Percentiles rank a stretch among this genome's conserved stretches.
These are phyloP conservation scores for Diutina sp. DNA, from an alignment of 1,139 yeast species.

Conservation along the genomic window DNA sequence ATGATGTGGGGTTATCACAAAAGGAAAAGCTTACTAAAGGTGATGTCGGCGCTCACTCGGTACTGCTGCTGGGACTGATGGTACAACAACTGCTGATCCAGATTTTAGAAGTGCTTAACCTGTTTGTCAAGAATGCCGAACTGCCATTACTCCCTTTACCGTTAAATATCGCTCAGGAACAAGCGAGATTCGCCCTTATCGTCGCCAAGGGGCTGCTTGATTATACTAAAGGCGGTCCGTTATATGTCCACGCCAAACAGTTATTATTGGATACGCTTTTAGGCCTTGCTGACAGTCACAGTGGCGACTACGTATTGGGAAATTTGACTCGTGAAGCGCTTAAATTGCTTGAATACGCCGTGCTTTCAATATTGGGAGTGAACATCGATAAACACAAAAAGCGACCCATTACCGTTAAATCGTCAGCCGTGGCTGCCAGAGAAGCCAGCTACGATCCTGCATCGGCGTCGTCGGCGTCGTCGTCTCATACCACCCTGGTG, in stretches of 20 bases:
- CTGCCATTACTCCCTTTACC: slow-evolving; percentile 49
- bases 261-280: slow-evolving; percentile 36
- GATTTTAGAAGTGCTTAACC: slow-evolving; percentile 44
- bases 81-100: slow-evolving; percentile 68
- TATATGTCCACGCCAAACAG: slow-evolving; percentile 56
- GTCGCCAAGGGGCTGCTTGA: slow-evolving; percentile 75
- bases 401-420: not conserved
- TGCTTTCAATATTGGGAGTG: slow-evolving; percentile 37
- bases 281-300: slow-evolving; percentile 33
- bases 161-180: slow-evolving; percentile 54
- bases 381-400: slow-evolving; percentile 4
- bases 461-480: too few species aligned
- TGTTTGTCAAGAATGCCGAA: slow-evolving; percentile 26
- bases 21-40: slow-evolving; percentile 21
- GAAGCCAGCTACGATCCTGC: not conserved
- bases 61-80: slow-evolving; percentile 44
- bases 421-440: not conserved
- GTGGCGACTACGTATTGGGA: slow-evolving; percentile 44
- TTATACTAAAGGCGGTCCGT: slow-evolving; percentile 73
- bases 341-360: slow-evolving; percentile 42
- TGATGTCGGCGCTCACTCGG: slow-evolving; percentile 8
- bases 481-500: not conserved
- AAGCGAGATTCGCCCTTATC: slow-evolving; percentile 53
- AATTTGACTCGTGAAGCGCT: slow-evolving; percentile 44
- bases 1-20: slow-evolving; percentile 30